These are phyloP conservation scores for Saccharomycopsis lassenensis DNA, from an alignment of 805 yeast species.

Conservation along the genomic window DNA sequence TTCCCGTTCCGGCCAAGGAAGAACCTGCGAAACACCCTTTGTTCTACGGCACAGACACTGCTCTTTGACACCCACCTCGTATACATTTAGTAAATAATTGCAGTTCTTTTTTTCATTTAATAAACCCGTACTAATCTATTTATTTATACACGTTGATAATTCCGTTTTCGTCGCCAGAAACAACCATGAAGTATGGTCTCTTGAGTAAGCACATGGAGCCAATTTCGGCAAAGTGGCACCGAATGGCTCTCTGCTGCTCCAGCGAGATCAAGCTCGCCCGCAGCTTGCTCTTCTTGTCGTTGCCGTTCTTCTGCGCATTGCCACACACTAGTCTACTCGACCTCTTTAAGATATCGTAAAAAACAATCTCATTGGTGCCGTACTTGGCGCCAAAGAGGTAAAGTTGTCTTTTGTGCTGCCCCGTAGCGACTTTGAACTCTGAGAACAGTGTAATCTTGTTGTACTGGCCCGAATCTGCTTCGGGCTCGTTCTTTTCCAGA, in stretches of 20 bases:
- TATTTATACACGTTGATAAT: constrained; percentile 46
- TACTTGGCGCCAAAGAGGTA: constrained; percentile 13
- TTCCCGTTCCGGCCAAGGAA: too few species aligned
- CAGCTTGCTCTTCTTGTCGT: constrained; percentile 14
- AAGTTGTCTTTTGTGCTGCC: constrained; percentile 14
- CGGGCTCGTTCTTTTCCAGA: neutral
- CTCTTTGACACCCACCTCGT: too few species aligned
- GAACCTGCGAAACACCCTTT: too few species aligned
- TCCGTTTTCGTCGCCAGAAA: constrained; percentile 62
- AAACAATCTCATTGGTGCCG: constrained; percentile 20
- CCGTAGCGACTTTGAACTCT: constrained; percentile 9
- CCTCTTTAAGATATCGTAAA: constrained; percentile 27
- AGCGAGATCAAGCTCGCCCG: constrained; percentile 27
- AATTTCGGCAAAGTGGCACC: constrained; percentile 41
- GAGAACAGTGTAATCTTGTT: constrained; percentile 3
- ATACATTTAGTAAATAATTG: too few species aligned
- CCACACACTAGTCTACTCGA: neutral
- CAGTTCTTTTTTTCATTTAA: too few species aligned
- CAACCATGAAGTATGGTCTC: constrained; percentile 46
- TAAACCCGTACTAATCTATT: neutral
- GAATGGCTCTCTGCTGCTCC: constrained; percentile 34
- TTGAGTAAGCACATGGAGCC: constrained; percentile 35
- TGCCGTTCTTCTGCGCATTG: constrained; percentile 6
- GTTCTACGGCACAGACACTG: too few species aligned
- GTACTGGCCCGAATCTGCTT: neutral